Percentiles rank a stretch among this genome's conserved stretches.
Evolutionary conservation across 179 eudicot species (phyloP).

Genomic region (Vitellaria paradoxa): DNA sequence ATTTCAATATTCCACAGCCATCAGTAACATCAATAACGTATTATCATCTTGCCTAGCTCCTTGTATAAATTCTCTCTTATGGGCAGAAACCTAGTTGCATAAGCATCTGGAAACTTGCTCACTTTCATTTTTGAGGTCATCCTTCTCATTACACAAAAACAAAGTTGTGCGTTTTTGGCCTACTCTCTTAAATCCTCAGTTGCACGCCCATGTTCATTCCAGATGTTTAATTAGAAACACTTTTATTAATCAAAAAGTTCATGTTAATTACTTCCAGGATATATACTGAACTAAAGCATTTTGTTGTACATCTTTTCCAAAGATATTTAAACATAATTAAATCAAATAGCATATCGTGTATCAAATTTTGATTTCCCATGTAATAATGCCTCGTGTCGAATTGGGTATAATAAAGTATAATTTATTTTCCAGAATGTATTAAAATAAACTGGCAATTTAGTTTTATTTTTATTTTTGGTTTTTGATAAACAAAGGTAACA

Average conservation of each 20-base stretch:
- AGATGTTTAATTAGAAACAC: neutral
- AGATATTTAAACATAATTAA: neutral
- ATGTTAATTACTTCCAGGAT: neutral
- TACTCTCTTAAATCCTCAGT: no score
- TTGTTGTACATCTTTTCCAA: neutral
- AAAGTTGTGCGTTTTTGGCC: neutral
- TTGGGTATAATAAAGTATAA: no score
- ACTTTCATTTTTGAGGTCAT: neutral
- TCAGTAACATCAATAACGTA: neutral
- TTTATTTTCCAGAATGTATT: neutral
- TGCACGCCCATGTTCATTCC: neutral
- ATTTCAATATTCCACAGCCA: neutral
- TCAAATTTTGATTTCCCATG: neutral
- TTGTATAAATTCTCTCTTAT: neutral
- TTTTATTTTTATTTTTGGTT: no score
- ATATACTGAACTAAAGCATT: neutral
- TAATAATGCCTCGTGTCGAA: neutral
- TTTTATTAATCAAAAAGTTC: neutral
- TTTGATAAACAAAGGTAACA: neutral
- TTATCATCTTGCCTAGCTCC: neutral
- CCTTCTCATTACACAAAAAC: neutral
- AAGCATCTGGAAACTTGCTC: neutral
- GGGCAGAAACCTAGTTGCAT: neutral
- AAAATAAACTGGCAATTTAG: neutral
- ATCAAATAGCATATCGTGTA: neutral